A percentile compares a stretch with the other conserved stretches of the same genome.
These are phyloP conservation scores for Penicillium ochrochloron DNA, from an alignment of 495 filamentous ascomycete genomes.

Conservation along the genomic window DNA sequence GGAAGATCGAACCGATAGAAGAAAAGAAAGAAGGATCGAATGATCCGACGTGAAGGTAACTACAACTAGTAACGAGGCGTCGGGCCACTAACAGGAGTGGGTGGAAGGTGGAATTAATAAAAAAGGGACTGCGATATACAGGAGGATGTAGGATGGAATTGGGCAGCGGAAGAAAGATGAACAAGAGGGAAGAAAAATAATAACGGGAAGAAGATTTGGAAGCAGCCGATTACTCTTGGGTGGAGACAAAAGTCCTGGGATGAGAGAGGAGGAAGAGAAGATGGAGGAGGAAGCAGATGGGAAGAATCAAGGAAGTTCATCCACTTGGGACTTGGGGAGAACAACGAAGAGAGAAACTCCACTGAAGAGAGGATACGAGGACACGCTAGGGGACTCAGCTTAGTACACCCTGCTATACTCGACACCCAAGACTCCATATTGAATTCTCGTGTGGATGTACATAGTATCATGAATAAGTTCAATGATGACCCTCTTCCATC, in stretches of 20 bases:
- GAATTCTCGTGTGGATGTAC: too few species aligned
- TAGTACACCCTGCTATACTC: neutral
- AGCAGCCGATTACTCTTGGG: neutral
- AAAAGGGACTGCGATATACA: neutral
- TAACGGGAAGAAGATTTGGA: constrained; percentile 5
- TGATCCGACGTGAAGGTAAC: neutral
- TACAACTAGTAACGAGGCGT: neutral
- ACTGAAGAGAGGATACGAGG: neutral
- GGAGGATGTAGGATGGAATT: neutral
- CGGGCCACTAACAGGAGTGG: neutral
- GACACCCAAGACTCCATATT: neutral
- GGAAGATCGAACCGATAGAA: neutral
- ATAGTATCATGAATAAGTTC: too few species aligned
- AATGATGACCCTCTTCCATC: neutral
- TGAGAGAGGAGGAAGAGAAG: neutral
- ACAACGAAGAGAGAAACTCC: neutral
- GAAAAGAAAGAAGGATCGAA: neutral
- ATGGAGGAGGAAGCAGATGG: constrained; percentile 7
- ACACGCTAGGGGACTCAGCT: neutral
- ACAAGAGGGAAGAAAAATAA: neutral
- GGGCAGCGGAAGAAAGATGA: constrained; percentile 6
- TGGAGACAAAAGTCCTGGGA: constrained; percentile 22
- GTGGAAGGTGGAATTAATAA: neutral
- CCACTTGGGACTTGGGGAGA: neutral
- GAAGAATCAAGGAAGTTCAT: neutral